Percentiles rank a stretch among this genome's conserved stretches.
phyloP scores from a whole-genome alignment of 352 stramenopile genomes.

The Phytophthora sp. region DNA sequence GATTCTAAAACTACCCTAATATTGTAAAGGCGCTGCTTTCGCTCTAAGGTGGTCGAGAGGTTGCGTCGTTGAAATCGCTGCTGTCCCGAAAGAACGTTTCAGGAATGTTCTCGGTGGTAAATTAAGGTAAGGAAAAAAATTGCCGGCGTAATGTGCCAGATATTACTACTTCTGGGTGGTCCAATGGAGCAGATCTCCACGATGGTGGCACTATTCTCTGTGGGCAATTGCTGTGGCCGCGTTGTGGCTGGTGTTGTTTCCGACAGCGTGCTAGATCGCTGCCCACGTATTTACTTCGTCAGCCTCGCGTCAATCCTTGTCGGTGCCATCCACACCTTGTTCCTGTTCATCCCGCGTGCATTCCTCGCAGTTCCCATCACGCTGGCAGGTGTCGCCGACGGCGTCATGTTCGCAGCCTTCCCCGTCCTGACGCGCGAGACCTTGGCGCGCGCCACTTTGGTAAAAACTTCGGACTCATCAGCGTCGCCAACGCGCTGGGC shows the following conservation, averaged over 20 bases:
- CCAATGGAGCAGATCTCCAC: slow-evolving; percentile 55
- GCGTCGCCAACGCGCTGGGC: slow-evolving; percentile 70
- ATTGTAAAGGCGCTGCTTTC: too few relatives aligned
- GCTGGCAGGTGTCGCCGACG: slow-evolving; percentile 64
- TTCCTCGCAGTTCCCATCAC: slow-evolving; percentile 62
- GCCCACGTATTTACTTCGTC: slow-evolving; percentile 68
- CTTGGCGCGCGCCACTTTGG: slow-evolving; percentile 75
- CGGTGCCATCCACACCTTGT: slow-evolving; percentile 58
- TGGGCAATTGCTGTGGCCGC: slow-evolving; percentile 67
- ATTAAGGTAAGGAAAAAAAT: too few relatives aligned
- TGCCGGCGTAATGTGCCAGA: too few relatives aligned
- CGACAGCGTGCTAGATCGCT: slow-evolving; percentile 55
- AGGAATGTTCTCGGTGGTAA: too few relatives aligned
- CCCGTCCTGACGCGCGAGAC: slow-evolving; percentile 74
- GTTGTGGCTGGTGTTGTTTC: slow-evolving; percentile 64
- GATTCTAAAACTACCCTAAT: too few relatives aligned
- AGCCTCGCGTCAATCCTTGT: slow-evolving; percentile 61
- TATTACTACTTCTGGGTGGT: too few relatives aligned
- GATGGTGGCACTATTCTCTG: slow-evolving; percentile 76
- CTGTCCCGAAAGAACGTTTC: too few relatives aligned
- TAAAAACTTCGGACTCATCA: slow-evolving; percentile 83
- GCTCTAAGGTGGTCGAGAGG: too few relatives aligned
- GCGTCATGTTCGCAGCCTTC: slow-evolving; percentile 78
- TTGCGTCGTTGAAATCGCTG: too few relatives aligned
- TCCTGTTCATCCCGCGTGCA: slow-evolving; percentile 52